Base-by-base conservation (phyloP, 441 rosid species). In the Pelargonium myrrhifolium region DNA sequence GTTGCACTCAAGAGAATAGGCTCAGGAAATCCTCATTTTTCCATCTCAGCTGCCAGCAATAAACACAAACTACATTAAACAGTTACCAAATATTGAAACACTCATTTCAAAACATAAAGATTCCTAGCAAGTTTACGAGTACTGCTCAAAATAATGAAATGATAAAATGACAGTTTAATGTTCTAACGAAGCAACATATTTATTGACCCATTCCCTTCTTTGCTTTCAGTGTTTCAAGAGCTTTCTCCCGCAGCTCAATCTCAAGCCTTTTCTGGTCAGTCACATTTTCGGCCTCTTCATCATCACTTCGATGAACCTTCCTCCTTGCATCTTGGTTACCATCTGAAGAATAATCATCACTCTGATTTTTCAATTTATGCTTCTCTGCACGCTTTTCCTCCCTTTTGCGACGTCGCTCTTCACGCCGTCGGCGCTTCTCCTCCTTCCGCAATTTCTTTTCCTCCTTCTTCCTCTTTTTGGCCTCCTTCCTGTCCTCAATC, bases 191-290 rank as follows among this genome's bases (percentile, higher is more conserved):
- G 69, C 66, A 70, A 68, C 65, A 62, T 47, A 69, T 75, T 84
- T 74, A 94, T 83, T 66, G 75, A 74, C 72, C 80, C 65, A 76
- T 77, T 76, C 89, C 89, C 90, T 86, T 95, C 90, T 95, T 95
- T 65, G 98, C 99, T 87, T 95, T 95, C 65, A 90, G 76, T 37
- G 96, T 82, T 77, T 95, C 98, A 0, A 95, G 81, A 65, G 99
- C 99, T 83, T 88, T 92, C 82, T 87, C 84, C 81, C 97, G 82
- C 76, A 92, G 67, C 85, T 95, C 97, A 68, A 92, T 84, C 85
- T 95, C 99, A 69, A 95, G 98, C 78, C 76, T 84, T 83, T 83
- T 89, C 80, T 87, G 93, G 72, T 87, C 86, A 24, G 84, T 67
- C 60, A 77, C 82, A 65, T 72, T 66, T 11, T 9, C 11, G 9